Evolutionary conservation across 495 filamentous ascomycete species (phyloP).

Genomic region (Filosporella fistucella): DNA sequence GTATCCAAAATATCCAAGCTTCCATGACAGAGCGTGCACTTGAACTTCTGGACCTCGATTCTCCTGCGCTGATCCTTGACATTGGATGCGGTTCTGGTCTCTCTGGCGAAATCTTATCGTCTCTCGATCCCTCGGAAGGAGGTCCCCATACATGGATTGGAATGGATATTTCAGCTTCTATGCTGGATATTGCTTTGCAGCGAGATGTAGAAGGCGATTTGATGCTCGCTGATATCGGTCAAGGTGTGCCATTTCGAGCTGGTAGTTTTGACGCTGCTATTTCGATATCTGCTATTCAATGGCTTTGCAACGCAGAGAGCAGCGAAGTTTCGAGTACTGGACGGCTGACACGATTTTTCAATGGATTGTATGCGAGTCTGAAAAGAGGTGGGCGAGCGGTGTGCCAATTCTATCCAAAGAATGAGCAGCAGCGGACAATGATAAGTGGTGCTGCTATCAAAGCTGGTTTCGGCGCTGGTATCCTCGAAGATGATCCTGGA

Average conservation of each 20-base stretch:
- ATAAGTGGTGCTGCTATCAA: slow-evolving; percentile 82
- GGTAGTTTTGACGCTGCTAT: slow-evolving; percentile 94
- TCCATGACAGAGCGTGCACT: slow-evolving; percentile 92
- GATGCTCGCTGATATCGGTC: slow-evolving; percentile 87
- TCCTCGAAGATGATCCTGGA: slow-evolving; percentile 90
- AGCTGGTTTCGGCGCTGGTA: slow-evolving; percentile 91
- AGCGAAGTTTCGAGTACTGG: slow-evolving; percentile 74
- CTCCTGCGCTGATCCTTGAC: slow-evolving; percentile 86
- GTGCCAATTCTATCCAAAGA: slow-evolving; percentile 97
- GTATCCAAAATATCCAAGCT: slow-evolving; percentile 91
- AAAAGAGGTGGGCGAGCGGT: slow-evolving; percentile 85
- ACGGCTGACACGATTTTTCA: slow-evolving; percentile 80
- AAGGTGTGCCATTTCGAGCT: slow-evolving; percentile 90
- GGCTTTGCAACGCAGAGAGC: slow-evolving; percentile 93
- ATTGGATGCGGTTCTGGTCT: slow-evolving; percentile 94
- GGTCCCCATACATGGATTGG: slow-evolving; percentile 92
- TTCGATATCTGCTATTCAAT: slow-evolving; percentile 91
- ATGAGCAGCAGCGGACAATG: slow-evolving; percentile 87
- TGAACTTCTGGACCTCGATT: slow-evolving; percentile 75
- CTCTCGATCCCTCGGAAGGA: slow-evolving; percentile 57
- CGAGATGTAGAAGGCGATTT: slow-evolving; percentile 90
- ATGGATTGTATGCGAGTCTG: slow-evolving; percentile 81
- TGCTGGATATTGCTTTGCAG: slow-evolving; percentile 89
- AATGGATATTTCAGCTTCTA: slow-evolving; percentile 89
- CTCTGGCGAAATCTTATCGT: slow-evolving; percentile 86